Evolutionary conservation across 2,329 filamentous ascomycete genomes (phyloP).

Genomic region (Fonsecaea multimorphosa): DNA sequence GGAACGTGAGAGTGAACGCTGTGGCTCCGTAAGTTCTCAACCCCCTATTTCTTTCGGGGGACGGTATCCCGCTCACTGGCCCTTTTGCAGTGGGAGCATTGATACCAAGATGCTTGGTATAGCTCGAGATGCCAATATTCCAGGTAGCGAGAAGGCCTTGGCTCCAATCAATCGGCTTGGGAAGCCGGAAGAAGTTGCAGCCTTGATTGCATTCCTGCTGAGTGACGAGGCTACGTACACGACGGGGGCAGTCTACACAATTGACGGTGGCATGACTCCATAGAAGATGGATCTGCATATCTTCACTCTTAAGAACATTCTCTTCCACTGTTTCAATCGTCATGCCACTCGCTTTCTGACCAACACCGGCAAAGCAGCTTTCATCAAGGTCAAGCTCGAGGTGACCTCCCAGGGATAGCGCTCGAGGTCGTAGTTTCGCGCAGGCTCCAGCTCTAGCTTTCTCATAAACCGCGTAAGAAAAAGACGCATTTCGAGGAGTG

Average conservation of each 20-base stretch:
- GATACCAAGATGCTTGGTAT: conserved; percentile 11
- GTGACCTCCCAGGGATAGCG: conserved; percentile 8
- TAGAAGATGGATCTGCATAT: neutral
- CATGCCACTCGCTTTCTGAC: neutral
- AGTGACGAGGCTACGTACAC: conserved; percentile 55
- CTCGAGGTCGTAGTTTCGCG: neutral
- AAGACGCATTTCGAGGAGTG: conserved; percentile 39
- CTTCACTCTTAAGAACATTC: too few species aligned
- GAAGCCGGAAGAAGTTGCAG: conserved; percentile 44
- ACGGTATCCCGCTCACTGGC: neutral
- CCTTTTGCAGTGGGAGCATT: neutral
- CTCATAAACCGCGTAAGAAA: conserved; percentile 4
- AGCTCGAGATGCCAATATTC: neutral
- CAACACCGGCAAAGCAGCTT: conserved; percentile 3
- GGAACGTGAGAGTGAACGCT: conserved; percentile 41
- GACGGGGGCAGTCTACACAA: conserved; percentile 52
- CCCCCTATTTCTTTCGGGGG: neutral
- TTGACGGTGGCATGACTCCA: conserved; percentile 51
- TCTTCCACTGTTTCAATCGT: too few species aligned
- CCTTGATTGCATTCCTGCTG: conserved; percentile 57
- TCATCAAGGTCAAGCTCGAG: conserved; percentile 11
- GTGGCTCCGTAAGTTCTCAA: conserved; percentile 43
- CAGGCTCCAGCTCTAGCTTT: conserved; percentile 2
- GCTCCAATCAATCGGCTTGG: conserved; percentile 7
- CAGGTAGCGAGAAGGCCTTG: neutral